These are phyloP conservation scores for Jaltomata sinuosa DNA, from an alignment of 257 asterid genomes.

Conservation along the genomic window DNA sequence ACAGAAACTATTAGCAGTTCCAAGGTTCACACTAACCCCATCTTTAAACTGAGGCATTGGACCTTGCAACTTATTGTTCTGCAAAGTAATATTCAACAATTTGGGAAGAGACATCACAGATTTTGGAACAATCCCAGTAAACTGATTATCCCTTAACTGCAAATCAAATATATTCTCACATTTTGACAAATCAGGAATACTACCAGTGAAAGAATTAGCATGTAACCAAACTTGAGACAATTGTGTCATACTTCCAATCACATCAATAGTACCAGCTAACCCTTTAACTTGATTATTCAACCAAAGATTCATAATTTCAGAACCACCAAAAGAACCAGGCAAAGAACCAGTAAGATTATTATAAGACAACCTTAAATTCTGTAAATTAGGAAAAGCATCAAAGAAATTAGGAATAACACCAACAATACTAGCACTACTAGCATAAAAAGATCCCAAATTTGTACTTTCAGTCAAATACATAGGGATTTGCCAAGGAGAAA, in stretches of 20 bases:
- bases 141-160: slow-evolving; percentile 71
- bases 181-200: slow-evolving; percentile 70
- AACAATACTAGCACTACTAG: slow-evolving; percentile 45
- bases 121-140: slow-evolving; percentile 65
- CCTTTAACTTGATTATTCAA: slow-evolving; percentile 57
- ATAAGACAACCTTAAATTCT: slow-evolving; percentile 55
- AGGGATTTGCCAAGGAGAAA: slow-evolving; percentile 66
- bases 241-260: slow-evolving; percentile 56
- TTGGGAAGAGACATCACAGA: slow-evolving; percentile 42
- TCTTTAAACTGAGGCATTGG: slow-evolving; percentile 42
- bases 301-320: slow-evolving; percentile 69
- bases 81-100: slow-evolving; percentile 45
- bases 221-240: slow-evolving; percentile 76
- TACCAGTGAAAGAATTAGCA: slow-evolving; percentile 59
- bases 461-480: slow-evolving; percentile 34
- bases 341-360: slow-evolving; percentile 61
- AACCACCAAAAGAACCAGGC: slow-evolving; percentile 54
- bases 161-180: slow-evolving; percentile 57
- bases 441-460: slow-evolving; percentile 37
- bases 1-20: slow-evolving; percentile 60
- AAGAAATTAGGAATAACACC: slow-evolving; percentile 73
- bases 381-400: slow-evolving; percentile 46
- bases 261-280: slow-evolving; percentile 56
- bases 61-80: slow-evolving; percentile 75
- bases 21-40: slow-evolving; percentile 17